Conservation (phyloP, 192 early-diverging fungal species). For the Umbelopsis vinacea region DNA sequence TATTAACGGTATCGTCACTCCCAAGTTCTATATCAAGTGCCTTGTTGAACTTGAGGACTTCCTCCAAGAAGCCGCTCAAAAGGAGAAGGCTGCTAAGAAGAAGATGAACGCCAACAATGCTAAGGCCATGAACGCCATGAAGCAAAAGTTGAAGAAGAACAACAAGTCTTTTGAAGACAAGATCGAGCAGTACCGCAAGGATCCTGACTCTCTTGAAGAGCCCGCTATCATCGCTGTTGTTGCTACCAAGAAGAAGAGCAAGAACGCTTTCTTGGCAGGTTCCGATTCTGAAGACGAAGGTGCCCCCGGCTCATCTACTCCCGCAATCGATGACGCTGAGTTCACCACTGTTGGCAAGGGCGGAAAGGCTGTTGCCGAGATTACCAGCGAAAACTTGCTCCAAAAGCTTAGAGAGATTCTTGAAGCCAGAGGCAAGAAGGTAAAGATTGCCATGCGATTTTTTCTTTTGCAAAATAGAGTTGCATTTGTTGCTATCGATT, state of each 20-base stretch:
- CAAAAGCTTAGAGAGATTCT: constrained; percentile 80
- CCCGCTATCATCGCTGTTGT: neutral
- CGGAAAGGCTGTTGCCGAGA: constrained; percentile 63
- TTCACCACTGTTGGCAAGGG: constrained; percentile 73
- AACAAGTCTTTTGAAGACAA: constrained; percentile 74
- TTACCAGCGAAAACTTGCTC: constrained; percentile 78
- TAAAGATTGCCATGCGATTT: constrained; percentile 25
- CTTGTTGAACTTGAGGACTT: constrained; percentile 80
- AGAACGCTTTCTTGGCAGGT: constrained; percentile 51
- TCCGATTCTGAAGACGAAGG: constrained; percentile 52
- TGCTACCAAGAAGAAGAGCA: constrained; percentile 31
- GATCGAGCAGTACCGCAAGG: constrained; percentile 69
- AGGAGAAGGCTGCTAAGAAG: constrained; percentile 74
- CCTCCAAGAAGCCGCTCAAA: constrained; percentile 61
- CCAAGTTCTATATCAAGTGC: constrained; percentile 76
- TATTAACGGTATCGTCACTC: constrained; percentile 54
- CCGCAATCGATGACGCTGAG: constrained; percentile 60
- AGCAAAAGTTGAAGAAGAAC: constrained; percentile 92
- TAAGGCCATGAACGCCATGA: constrained; percentile 88
- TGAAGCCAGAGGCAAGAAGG: constrained; percentile 91
- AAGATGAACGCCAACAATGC: constrained; percentile 85
- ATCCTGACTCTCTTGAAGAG: constrained; percentile 41
- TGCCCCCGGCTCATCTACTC: constrained; percentile 6
- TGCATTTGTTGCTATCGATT: too few relatives aligned
- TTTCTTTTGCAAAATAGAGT: too few relatives aligned